Evolutionary conservation across 192 early-diverging fungal genomes (phyloP).

Genomic region (Coemansia guatemalensis): DNA sequence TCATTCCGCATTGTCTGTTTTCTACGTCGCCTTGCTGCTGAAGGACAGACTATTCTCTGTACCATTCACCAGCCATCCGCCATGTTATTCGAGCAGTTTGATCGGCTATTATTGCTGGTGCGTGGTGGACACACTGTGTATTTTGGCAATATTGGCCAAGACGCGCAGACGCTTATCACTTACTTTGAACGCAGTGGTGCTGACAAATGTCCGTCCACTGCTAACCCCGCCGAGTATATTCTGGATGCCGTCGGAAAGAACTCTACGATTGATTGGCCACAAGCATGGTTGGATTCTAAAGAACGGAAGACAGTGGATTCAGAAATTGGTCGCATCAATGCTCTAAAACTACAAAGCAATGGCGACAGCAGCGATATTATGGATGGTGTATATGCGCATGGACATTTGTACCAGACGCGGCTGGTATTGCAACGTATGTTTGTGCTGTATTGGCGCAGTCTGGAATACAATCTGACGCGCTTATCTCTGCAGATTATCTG

Average conservation of each 20-base stretch:
- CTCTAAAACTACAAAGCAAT: conserved; percentile 16
- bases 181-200: conserved; percentile 80
- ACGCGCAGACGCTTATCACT: conserved; percentile 61
- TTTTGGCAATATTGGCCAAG: conserved; percentile 75
- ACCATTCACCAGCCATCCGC: conserved; percentile 88
- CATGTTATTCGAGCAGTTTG: conserved; percentile 84
- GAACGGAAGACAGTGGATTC: conserved; percentile 26
- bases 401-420: conserved; percentile 50
- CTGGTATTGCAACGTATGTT: conserved; percentile 68
- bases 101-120: conserved; percentile 75
- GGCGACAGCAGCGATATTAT: conserved; percentile 14
- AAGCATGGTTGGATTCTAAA: conserved; percentile 49
- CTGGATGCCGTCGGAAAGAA: conserved; percentile 76
- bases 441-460: conserved; percentile 65
- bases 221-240: conserved; percentile 86
- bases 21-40: conserved; percentile 63
- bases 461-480: conserved; percentile 73
- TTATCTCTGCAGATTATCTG: too few relatives aligned
- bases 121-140: conserved; percentile 80
- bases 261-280: conserved; percentile 52
- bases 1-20: conserved; percentile 74
- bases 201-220: conserved; percentile 59
- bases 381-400: conserved; percentile 29
- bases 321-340: conserved; percentile 50
- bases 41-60: conserved; percentile 70